Evolutionary conservation across 148 eudicot genomes (phyloP).

Genomic region (Rhododendron simsii): DNA sequence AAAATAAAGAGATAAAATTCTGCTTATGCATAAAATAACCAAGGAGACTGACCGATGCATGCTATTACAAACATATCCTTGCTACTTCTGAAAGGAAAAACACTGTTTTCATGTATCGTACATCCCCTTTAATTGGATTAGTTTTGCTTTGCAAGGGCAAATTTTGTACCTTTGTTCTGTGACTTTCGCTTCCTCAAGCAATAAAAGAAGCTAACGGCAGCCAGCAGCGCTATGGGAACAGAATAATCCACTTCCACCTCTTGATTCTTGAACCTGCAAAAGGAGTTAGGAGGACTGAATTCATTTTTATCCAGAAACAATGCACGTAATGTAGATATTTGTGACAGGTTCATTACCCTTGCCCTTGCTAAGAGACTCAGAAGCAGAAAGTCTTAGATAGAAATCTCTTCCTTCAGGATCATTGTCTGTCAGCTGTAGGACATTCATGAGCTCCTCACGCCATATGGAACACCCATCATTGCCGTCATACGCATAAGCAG

Average conservation of each 20-base stretch:
- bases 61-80: background rate
- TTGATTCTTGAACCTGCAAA: background rate
- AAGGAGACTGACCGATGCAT: background rate
- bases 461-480: slow-evolving; percentile 25
- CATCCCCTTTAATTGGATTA: background rate
- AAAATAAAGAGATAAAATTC: background rate
- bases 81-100: background rate
- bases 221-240: background rate
- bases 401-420: slow-evolving; percentile 25
- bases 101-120: background rate
- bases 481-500: slow-evolving; percentile 25
- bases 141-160: background rate
- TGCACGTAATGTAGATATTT: background rate
- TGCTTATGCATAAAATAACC: background rate
- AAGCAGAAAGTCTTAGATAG: slow-evolving; percentile 29
- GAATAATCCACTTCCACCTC: background rate
- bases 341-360: background rate
- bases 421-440: slow-evolving; percentile 23
- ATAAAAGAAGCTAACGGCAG: background rate
- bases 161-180: background rate
- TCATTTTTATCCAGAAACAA: background rate
- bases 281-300: background rate
- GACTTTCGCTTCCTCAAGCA: background rate
- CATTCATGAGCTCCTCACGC: slow-evolving; percentile 21
- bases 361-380: slow-evolving; percentile 15